Evolutionary conservation across 2,329 filamentous ascomycete genomes (phyloP).

Genomic region (Paecilomyces variotii): DNA sequence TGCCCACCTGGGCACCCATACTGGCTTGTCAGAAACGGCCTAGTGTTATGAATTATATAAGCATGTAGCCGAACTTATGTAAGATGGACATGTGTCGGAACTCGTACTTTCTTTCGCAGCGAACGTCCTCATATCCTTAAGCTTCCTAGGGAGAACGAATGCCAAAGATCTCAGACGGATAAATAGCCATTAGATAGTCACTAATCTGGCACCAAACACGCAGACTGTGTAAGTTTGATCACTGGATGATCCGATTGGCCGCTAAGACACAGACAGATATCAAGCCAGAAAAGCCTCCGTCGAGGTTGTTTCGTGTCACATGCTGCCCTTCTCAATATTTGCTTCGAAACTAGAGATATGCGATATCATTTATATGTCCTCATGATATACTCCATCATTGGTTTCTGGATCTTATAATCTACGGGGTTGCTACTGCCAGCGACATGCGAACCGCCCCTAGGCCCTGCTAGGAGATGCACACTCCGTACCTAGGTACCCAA

Average conservation of each 20-base stretch:
- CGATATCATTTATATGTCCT: background rate
- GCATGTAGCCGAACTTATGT: background rate
- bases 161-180: background rate
- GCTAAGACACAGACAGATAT: background rate
- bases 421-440: background rate
- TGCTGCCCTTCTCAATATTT: background rate
- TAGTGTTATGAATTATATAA: background rate
- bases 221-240: background rate
- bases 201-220: background rate
- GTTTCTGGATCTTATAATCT: background rate
- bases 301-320: background rate
- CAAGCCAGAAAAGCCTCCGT: background rate
- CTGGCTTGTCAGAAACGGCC: background rate
- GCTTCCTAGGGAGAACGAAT: background rate
- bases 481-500: background rate
- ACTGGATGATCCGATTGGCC: background rate
- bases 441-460: background rate
- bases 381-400: background rate
- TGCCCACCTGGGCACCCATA: no score
- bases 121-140: background rate
- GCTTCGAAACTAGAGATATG: background rate
- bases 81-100: background rate
- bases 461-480: background rate
- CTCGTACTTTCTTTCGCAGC: background rate
- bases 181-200: background rate